These are phyloP conservation scores for Tylopilus sp. DNA, from an alignment of 1,284 basidiomycete genomes.

Conservation along the genomic window DNA sequence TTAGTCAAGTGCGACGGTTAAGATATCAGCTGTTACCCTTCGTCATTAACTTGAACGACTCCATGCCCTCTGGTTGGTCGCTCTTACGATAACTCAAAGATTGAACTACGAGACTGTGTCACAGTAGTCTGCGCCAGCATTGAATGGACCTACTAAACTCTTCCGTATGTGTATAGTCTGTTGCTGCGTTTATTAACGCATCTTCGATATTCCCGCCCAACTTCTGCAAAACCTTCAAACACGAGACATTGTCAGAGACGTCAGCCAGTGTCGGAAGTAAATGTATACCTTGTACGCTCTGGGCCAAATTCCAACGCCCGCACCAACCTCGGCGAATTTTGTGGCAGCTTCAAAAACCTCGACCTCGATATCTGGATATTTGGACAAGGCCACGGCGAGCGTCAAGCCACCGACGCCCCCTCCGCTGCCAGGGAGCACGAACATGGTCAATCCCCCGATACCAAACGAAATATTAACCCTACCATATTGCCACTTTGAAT, in stretches of 20 bases:
- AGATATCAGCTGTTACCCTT: slow-evolving; percentile 48
- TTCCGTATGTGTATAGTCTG: slow-evolving; percentile 49
- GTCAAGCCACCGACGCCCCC: slow-evolving; percentile 64
- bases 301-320: slow-evolving; percentile 66
- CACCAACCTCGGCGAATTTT: slow-evolving; percentile 63
- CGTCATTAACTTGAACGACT: slow-evolving; percentile 58
- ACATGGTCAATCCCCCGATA: slow-evolving; percentile 7
- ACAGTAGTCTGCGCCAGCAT: neutral
- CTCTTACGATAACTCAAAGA: slow-evolving; percentile 63
- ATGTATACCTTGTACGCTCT: slow-evolving; percentile 46
- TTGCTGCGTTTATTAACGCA: slow-evolving; percentile 54
- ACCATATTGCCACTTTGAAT: slow-evolving; percentile 46
- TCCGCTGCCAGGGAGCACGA: slow-evolving; percentile 46
- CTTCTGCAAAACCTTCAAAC: slow-evolving; percentile 59
- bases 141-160: slow-evolving; percentile 42
- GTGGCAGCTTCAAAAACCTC: slow-evolving; percentile 63
- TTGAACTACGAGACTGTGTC: slow-evolving; percentile 45
- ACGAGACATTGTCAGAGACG: slow-evolving; percentile 4
- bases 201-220: slow-evolving; percentile 57
- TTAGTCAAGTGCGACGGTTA: slow-evolving; percentile 8
- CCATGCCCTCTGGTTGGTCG: slow-evolving; percentile 58
- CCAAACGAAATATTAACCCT: neutral
- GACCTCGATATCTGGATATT: slow-evolving; percentile 61
- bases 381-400: slow-evolving; percentile 57
- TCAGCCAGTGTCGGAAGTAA: neutral